Conservation (phyloP, 192 early-diverging fungal species). For the Geosiphon pyriformis region DNA sequence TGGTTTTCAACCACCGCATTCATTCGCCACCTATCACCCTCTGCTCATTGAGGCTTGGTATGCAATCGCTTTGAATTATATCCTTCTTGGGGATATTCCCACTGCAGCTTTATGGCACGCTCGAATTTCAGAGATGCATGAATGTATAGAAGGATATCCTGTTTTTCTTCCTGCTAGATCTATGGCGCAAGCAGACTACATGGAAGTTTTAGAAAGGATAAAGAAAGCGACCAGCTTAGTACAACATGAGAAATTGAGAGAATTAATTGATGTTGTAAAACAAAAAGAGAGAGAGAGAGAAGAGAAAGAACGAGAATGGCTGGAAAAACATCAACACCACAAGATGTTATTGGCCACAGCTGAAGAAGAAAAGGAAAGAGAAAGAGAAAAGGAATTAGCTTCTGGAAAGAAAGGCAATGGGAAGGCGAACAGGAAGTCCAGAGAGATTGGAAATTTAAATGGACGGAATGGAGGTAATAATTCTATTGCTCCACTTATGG, state of each 20-base stretch:
- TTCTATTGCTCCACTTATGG: constrained; percentile 10
- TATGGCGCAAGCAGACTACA: constrained; percentile 25
- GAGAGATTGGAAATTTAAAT: background rate
- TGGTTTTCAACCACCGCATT: constrained; percentile 8
- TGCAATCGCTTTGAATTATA: constrained; percentile 18
- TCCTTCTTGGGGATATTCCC: constrained; percentile 13
- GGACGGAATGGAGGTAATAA: constrained; percentile 1
- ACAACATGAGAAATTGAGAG: constrained; percentile 21
- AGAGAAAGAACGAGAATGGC: constrained; percentile 23
- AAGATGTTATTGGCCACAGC: constrained; percentile 13
- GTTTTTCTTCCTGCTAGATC: constrained; percentile 25
- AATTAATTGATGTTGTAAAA: constrained; percentile 16
- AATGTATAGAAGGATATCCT: constrained; percentile 22
- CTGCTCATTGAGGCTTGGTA: constrained; percentile 20
- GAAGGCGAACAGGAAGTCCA: background rate
- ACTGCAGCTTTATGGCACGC: constrained; percentile 12
- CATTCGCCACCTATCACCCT: constrained; percentile 19
- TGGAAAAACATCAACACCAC: constrained; percentile 16
- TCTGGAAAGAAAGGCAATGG: constrained; percentile 15
- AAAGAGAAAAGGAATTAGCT: background rate
- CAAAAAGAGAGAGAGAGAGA: constrained; percentile 22
- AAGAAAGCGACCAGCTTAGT: constrained; percentile 18
- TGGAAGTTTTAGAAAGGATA: constrained; percentile 22
- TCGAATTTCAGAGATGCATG: constrained; percentile 17
- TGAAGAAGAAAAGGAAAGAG: constrained; percentile 2